Evolutionary conservation across 2,329 filamentous ascomycete genomes (phyloP), one percentile per base, ranked within the genome.

Genomic region (Knufia petricola): DNA sequence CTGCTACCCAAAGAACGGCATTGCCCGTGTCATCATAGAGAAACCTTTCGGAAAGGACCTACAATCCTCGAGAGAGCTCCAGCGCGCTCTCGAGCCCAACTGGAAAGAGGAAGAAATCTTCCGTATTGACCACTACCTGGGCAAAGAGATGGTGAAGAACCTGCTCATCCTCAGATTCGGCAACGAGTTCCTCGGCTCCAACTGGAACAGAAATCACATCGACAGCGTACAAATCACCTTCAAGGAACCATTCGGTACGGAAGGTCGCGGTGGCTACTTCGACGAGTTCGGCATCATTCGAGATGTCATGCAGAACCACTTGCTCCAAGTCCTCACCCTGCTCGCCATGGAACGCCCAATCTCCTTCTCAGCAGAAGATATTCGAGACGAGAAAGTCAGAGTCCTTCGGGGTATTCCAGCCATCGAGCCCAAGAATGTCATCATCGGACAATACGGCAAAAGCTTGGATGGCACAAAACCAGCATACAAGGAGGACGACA

Each of bases 81-180:
- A 96, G 66, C 88, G 86, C 68, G 94, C 92, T 6, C 80, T 98
- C 55, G 87, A 90, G 65, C 92, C 92, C 37, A 88, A 98, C 72
- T 98, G 92, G 94, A 92, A 86, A 64, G 94, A 98, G 71, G 90
- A 96, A 47, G 92, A 98, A 73, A 83, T 98, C 59, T 98, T 94
- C 82, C 88, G 92, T 64, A 98, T 98, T 63, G 92, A 98, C 68
- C 92, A 98, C 74, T 98, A 98, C 70, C 81, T 98, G 41, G 94
- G 94, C 62, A 98, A 98, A 78, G 92, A 98, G 73, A 98, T 98
- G 92, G 92, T 98, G 63, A 98, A 98, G 82, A 98, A 98, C 73
- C 94, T 98, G 59, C 78, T 98, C 58, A 95, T 98, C 60, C 79
- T 98, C 58, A 81, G 94, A 65, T 98, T 98, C 66, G 94, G 92